Base-by-base conservation (phyloP, 192 early-diverging fungal species). In the Podochytrium sp. region DNA sequence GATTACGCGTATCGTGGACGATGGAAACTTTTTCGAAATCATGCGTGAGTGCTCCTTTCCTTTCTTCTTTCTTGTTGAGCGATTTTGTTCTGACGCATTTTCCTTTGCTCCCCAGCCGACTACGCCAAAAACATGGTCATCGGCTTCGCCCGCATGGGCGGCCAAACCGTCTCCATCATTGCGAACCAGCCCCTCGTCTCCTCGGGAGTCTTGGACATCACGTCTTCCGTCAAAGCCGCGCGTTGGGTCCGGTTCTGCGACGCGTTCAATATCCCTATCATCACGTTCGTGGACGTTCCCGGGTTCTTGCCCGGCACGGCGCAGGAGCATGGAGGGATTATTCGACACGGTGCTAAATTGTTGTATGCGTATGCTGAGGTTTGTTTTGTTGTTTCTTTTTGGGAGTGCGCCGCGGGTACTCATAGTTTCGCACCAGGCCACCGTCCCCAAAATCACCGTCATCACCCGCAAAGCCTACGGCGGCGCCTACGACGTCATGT, bases 391-490 rank as follows among this genome's bases (percentile, higher is more conserved):
- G n/a, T n/a, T n/a, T n/a, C n/a, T n/a, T n/a, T n/a, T n/a, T n/a
- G n/a, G n/a, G n/a, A n/a, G n/a, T n/a, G n/a, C n/a, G n/a, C n/a
- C n/a, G n/a, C n/a, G n/a, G n/a, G n/a, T n/a, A n/a, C n/a, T n/a
- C n/a, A n/a, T n/a, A n/a, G n/a, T n/a, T n/a, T n/a, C n/a, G n/a
- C 32, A 6, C 2, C 61, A 74, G 75, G 95, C 96, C 4, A 98
- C 96, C 5, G 94, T 96, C 16, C 96, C 96, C 47, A 98, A 98
- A 81, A 88, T 98, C 35, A 96, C 95, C 5, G 83, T 98, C 27
- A 97, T 97, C 57, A 95, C 93, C 25, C 83, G 96, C 27, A 98
- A 98, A 81, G 96, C 96, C 4, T 98, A 98, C 72, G 96, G 96
- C 61, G 96, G 96, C 43, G 96, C 96, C 5, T 97, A 98, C 78